phyloP scores from a whole-genome alignment of 805 yeast genomes.

The Komagataella populi region DNA sequence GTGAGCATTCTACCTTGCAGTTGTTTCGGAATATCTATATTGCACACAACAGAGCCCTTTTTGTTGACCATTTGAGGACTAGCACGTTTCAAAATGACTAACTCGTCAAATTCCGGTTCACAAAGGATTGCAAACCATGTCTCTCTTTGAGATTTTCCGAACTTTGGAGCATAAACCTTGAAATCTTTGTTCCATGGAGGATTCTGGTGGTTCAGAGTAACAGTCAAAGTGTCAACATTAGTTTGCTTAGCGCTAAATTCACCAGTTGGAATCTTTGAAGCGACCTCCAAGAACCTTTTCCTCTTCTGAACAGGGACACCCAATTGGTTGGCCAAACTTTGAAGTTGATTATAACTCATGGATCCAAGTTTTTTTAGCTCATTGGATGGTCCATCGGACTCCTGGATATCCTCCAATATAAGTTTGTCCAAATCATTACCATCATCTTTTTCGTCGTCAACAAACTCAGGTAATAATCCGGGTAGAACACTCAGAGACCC shows the following conservation, averaged over 20 bases:
- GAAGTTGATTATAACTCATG: conserved; percentile 20
- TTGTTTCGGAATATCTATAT: conserved; percentile 34
- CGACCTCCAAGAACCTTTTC: conserved; percentile 37
- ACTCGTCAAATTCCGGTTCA: conserved; percentile 34
- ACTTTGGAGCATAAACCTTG: conserved; percentile 62
- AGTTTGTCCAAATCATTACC: conserved; percentile 24
- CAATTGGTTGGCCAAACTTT: conserved; percentile 21
- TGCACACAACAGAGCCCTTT: conserved; percentile 26
- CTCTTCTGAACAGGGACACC: conserved; percentile 26
- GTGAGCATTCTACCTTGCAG: conserved; percentile 29
- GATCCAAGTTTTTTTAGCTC: conserved; percentile 29
- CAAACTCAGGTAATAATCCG: conserved; percentile 18
- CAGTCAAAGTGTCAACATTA: conserved; percentile 18
- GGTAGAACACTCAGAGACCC: conserved; percentile 49
- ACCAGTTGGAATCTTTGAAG: conserved; percentile 51
- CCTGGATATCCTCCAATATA: conserved; percentile 2
- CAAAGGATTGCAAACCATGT: conserved; percentile 74
- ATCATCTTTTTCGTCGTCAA: conserved; percentile 11
- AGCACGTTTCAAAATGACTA: conserved; percentile 61
- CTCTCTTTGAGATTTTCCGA: conserved; percentile 86
- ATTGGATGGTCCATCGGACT: conserved; percentile 5
- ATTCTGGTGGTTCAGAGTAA: conserved; percentile 43
- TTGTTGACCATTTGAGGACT: conserved; percentile 32
- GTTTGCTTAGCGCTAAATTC: conserved; percentile 25
- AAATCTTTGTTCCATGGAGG: conserved; percentile 39